These are phyloP conservation scores for Agrostemma githago DNA, from an alignment of 148 eudicot species.

Conservation along the genomic window DNA sequence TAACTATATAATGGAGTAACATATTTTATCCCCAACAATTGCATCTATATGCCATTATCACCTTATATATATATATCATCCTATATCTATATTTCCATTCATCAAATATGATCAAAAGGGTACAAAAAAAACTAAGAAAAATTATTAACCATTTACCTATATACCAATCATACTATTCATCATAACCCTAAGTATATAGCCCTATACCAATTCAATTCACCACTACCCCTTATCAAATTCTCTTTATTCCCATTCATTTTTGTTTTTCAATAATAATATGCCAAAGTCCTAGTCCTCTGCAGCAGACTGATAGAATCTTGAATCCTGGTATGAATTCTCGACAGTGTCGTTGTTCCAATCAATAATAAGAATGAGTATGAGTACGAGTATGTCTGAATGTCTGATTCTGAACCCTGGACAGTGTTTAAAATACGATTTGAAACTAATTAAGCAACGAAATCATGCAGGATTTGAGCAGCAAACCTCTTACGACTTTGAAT, in stretches of 20 bases:
- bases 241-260: neutral
- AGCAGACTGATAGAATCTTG: neutral
- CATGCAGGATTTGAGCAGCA: constrained; percentile 49
- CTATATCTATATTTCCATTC: constrained; percentile 7
- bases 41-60: neutral
- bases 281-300: neutral
- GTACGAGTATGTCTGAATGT: too few relatives aligned
- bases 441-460: constrained; percentile 38
- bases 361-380: too few relatives aligned
- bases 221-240: neutral
- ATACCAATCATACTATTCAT: neutral
- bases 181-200: constrained; percentile 21
- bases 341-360: neutral
- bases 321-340: too few relatives aligned
- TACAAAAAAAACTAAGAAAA: neutral
- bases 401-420: too few relatives aligned
- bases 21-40: constrained; percentile 1
- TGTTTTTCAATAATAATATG: neutral
- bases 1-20: neutral
- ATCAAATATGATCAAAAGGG: constrained; percentile 1
- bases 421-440: neutral
- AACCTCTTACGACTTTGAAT: constrained; percentile 43
- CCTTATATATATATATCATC: neutral
- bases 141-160: neutral
- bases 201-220: constrained; percentile 40